These are phyloP conservation scores for Lumnitzera racemosa DNA, from an alignment of 345 rosid species.

Conservation along the genomic window DNA sequence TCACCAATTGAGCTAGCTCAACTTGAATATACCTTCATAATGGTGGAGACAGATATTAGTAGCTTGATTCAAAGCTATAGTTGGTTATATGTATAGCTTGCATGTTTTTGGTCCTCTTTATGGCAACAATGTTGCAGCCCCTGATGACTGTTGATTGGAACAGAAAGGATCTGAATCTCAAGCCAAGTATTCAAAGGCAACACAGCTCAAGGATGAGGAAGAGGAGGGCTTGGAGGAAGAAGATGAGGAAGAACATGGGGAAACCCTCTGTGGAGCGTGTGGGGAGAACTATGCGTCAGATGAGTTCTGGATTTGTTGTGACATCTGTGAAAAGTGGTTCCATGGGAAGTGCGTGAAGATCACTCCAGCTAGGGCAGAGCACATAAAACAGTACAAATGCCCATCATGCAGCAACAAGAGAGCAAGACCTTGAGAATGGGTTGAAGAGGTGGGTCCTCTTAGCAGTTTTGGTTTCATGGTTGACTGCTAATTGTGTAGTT, in stretches of 20 bases:
- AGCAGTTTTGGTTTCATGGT: slow-evolving; percentile 7
- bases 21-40: no score
- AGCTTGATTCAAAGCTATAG: no score
- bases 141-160: slow-evolving; percentile 3
- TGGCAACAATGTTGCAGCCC: no score
- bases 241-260: slow-evolving; percentile 52
- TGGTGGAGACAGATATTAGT: no score
- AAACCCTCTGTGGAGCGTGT: slow-evolving; percentile 59
- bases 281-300: slow-evolving; percentile 50
- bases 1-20: no score
- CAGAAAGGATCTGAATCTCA: slow-evolving; percentile 50
- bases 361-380: slow-evolving; percentile 89
- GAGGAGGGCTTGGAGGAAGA: slow-evolving; percentile 38
- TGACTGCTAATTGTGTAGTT: slow-evolving; percentile 43
- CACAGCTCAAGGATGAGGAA: slow-evolving; percentile 39
- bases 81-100: no score
- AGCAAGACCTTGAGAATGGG: slow-evolving; percentile 37
- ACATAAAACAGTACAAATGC: slow-evolving; percentile 88
- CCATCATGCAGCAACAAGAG: slow-evolving; percentile 96
- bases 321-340: slow-evolving; percentile 61
- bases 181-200: slow-evolving; percentile 30
- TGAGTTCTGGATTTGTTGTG: slow-evolving; percentile 72
- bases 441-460: slow-evolving; percentile 1
- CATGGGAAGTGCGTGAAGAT: slow-evolving; percentile 85
- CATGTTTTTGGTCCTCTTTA: no score